These are phyloP conservation scores for Stagonosporopsis rhizophila DNA, from an alignment of 2,329 filamentous ascomycete species.

Conservation along the genomic window DNA sequence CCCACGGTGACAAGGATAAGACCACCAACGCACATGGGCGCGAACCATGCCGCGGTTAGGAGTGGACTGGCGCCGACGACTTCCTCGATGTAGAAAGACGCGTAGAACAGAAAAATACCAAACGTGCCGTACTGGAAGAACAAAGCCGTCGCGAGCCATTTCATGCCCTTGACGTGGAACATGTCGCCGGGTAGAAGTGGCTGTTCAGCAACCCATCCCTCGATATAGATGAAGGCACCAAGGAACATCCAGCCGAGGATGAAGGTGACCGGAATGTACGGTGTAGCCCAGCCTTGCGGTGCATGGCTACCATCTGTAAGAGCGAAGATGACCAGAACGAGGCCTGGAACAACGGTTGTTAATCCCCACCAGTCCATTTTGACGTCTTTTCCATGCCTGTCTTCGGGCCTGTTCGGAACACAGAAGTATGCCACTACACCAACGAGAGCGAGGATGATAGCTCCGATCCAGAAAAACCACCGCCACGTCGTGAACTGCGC, in stretches of 20 bases:
- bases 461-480: conserved; percentile 47
- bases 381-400: conserved; percentile 21
- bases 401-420: conserved; percentile 33
- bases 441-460: conserved; percentile 44
- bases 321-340: conserved; percentile 75
- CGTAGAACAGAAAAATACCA: conserved; percentile 50
- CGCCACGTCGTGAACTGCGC: conserved; percentile 42
- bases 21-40: conserved; percentile 47
- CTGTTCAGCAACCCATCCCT: conserved; percentile 72
- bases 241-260: conserved; percentile 68
- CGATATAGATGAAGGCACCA: conserved; percentile 69
- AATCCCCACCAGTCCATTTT: conserved; percentile 51
- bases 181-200: conserved; percentile 75
- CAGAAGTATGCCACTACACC: conserved; percentile 38
- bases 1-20: conserved; percentile 44
- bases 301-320: conserved; percentile 77
- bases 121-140: conserved; percentile 56
- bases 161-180: conserved; percentile 74
- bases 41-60: conserved; percentile 45
- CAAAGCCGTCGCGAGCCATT: conserved; percentile 41
- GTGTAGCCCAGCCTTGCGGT: conserved; percentile 72
- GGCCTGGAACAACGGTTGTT: conserved; percentile 54
- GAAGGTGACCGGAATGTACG: conserved; percentile 73
- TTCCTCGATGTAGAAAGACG: conserved; percentile 47
- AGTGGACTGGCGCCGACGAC: conserved; percentile 40